Evolutionary conservation across 179 eudicot species (phyloP).

Genomic region (Beta corolliflora): DNA sequence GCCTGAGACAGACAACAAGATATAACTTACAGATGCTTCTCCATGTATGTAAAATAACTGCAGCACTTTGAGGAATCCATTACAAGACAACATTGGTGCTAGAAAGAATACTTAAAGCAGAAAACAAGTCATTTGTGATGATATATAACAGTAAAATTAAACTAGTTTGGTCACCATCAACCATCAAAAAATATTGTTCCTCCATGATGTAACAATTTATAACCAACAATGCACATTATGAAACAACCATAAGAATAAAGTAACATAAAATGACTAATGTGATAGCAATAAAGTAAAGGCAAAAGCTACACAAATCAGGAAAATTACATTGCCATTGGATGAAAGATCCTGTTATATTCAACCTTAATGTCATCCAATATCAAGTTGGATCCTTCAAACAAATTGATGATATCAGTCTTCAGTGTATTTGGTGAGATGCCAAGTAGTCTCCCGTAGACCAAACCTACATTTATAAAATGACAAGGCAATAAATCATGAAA

Average conservation of each 20-base stretch:
- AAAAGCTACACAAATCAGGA: constrained; percentile 3
- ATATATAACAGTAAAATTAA: not conserved
- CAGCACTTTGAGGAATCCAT: not conserved
- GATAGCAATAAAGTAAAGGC: not conserved
- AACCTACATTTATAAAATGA: constrained; percentile 10
- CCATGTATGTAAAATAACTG: not conserved
- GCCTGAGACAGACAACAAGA: constrained; percentile 38
- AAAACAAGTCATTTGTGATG: not conserved
- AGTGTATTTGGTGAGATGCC: constrained; percentile 47
- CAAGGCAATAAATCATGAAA: not conserved
- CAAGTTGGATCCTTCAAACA: constrained; percentile 61
- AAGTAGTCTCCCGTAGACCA: constrained; percentile 49
- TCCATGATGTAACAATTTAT: not conserved
- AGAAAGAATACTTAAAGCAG: not conserved
- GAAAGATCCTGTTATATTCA: constrained; percentile 42
- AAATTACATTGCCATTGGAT: constrained; percentile 56
- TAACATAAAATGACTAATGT: not conserved
- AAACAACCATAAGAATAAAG: not conserved
- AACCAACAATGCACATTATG: not conserved
- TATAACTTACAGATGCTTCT: not conserved
- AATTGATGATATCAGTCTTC: constrained; percentile 55
- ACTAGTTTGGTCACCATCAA: not conserved
- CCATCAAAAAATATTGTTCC: not conserved
- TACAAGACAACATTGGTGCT: not conserved
- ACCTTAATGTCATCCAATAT: constrained; percentile 59